Evolutionary conservation across 495 filamentous ascomycete species (phyloP).

Genomic region (Lepraria neglecta): DNA sequence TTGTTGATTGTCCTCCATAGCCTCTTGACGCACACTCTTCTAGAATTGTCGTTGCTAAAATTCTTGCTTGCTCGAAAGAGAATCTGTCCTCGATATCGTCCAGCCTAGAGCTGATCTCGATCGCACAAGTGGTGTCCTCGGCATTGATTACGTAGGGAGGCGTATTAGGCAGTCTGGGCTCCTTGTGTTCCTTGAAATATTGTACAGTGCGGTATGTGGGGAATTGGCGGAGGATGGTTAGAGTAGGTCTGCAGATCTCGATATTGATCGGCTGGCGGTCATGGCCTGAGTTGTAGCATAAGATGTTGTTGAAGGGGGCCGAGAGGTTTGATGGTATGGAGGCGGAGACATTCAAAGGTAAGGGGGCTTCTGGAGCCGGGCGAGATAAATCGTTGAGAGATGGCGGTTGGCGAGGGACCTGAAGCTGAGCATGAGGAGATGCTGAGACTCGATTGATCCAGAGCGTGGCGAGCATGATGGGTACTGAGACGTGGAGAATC

Average conservation of each 20-base stretch:
- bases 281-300: not conserved
- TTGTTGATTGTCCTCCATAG: not conserved
- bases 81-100: not conserved
- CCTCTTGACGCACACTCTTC: conserved; percentile 1
- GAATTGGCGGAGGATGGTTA: not conserved
- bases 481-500: not conserved
- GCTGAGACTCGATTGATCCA: not conserved
- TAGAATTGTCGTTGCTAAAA: not conserved
- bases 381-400: not conserved
- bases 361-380: not conserved
- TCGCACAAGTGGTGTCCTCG: not conserved
- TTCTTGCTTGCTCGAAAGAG: not conserved
- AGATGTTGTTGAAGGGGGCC: not conserved
- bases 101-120: not conserved
- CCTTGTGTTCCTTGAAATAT: not conserved
- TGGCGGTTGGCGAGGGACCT: not conserved
- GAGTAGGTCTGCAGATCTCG: not conserved
- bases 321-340: not conserved
- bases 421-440: not conserved
- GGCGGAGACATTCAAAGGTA: not conserved
- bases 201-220: not conserved
- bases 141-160: not conserved
- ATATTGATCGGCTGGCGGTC: not conserved
- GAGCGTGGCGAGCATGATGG: not conserved
- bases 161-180: not conserved